Evolutionary conservation across 164 flowering plant genomes (phyloP), one percentile per base, ranked within the genome.

Genomic region (Piper betle): DNA sequence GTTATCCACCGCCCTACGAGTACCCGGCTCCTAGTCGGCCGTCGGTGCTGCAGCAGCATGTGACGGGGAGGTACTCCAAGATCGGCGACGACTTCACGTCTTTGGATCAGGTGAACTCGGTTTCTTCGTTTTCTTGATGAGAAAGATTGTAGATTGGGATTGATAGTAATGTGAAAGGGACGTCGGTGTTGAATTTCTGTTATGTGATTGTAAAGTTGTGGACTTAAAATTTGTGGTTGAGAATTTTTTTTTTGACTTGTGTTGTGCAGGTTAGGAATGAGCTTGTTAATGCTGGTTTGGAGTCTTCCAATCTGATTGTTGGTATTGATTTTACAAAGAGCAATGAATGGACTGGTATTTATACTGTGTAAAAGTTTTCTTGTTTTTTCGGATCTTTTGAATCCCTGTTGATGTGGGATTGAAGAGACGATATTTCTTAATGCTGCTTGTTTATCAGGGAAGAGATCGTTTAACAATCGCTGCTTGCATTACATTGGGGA

Each of bases 301-400:
- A 86, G 69, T 91, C 97, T 52, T 91, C 97, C n/a, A 91, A 91
- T 78, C 80, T 91, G 52, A 87, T 91, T 66, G 89, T 91, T 56
- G 97, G 97, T 62, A 83, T 91, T 73, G 97, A 91, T 78, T 87
- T 91, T 74, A 91, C 97, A 60, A 87, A 83, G 77, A 91, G 97
- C 82, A 90, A 90, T 61, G 97, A 90, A 77, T 91, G 97, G 97
- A 91, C 97, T 64, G 97, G 97, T 87, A 62, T 5, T 53, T 2
- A 52, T 54, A 73, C 52, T 19, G 11, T 25, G 25, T 38, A 55
- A 55, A 2, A 8, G 13, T 66, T 48, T 67, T 5, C n/a, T 12
- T 33, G 48, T 38, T 61, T 9, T 5, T 4, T 58, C 13, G 11
- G 39, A 37, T 16, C 41, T 39, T 57, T 46, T 43, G 33, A 25